Evolutionary conservation across 2,329 filamentous ascomycete species (phyloP).

Genomic region (Trichoderma koningii): DNA sequence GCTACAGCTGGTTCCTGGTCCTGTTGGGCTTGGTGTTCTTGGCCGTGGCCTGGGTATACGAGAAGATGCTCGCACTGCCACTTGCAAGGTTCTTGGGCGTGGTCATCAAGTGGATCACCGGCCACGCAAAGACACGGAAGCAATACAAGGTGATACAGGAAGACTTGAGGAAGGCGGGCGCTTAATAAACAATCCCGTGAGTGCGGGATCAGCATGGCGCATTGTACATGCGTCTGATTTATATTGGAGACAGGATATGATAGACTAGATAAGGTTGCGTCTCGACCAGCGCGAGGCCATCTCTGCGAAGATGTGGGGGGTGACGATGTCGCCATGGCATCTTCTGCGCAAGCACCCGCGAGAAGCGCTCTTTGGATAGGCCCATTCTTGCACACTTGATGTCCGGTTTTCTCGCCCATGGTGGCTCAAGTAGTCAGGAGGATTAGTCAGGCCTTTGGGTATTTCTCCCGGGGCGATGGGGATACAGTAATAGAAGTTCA

Average conservation of each 20-base stretch:
- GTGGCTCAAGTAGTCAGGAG: background rate
- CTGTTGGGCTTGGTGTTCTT: slow-evolving; percentile 71
- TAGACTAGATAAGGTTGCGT: slow-evolving; percentile 11
- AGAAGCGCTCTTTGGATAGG: slow-evolving; percentile 3
- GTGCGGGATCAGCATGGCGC: background rate
- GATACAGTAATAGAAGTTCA: background rate
- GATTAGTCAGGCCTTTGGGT: background rate
- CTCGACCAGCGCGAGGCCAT: background rate
- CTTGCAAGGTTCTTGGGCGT: slow-evolving; percentile 69
- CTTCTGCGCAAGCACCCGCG: background rate
- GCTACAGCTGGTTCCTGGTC: slow-evolving; percentile 74
- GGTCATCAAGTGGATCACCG: slow-evolving; percentile 58
- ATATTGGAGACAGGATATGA: background rate
- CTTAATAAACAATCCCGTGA: background rate
- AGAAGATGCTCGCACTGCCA: slow-evolving; percentile 68
- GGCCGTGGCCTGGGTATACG: slow-evolving; percentile 66
- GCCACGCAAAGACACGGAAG: slow-evolving; percentile 74
- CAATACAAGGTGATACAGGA: slow-evolving; percentile 27
- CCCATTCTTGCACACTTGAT: background rate
- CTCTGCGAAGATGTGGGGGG: no score
- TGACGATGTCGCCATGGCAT: background rate
- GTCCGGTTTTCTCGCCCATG: background rate
- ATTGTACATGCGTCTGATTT: background rate
- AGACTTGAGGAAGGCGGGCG: background rate
- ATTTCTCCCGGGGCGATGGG: background rate